A percentile compares a stretch with the other conserved stretches of the same genome.
phyloP scores from a whole-genome alignment of 805 yeast species.

The Yarrowia sp. region DNA sequence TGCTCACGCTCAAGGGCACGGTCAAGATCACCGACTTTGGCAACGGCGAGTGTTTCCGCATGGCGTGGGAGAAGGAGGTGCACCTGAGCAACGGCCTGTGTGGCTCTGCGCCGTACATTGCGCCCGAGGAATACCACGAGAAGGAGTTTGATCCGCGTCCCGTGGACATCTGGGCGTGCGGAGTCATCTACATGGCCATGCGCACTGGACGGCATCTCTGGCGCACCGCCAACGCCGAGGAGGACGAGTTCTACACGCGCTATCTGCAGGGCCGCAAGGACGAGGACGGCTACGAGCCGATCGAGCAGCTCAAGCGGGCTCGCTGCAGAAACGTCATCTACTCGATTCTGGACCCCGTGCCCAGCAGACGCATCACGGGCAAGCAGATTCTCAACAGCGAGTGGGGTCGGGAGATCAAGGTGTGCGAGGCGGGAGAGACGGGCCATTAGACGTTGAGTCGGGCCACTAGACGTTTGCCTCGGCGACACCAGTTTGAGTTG shows the following conservation, averaged over 20 bases:
- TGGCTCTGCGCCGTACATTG: slow-evolving; percentile 88
- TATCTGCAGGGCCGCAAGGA: slow-evolving; percentile 78
- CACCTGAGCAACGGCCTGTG: slow-evolving; percentile 71
- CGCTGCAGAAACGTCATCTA: slow-evolving; percentile 91
- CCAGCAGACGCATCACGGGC: slow-evolving; percentile 82
- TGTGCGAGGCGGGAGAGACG: slow-evolving; percentile 67
- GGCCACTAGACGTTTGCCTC: no score
- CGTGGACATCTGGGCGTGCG: slow-evolving; percentile 89
- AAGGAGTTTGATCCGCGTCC: slow-evolving; percentile 69
- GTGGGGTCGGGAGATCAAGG: slow-evolving; percentile 88
- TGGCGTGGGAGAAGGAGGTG: slow-evolving; percentile 80
- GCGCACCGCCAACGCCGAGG: slow-evolving; percentile 70
- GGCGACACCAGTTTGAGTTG: background rate
- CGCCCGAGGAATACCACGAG: slow-evolving; percentile 77
- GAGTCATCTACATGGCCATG: slow-evolving; percentile 74
- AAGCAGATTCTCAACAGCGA: slow-evolving; percentile 86
- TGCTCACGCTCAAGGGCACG: slow-evolving; percentile 64
- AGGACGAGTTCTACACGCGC: slow-evolving; percentile 75
- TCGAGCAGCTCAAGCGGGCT: slow-evolving; percentile 78
- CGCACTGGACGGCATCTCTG: slow-evolving; percentile 91
- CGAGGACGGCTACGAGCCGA: slow-evolving; percentile 86
- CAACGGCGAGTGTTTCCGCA: slow-evolving; percentile 83
- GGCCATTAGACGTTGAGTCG: slow-evolving; percentile 30
- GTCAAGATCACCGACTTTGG: slow-evolving; percentile 84
- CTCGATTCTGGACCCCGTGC: slow-evolving; percentile 88